Evolutionary conservation across 192 early-diverging fungal genomes (phyloP).

Genomic region (Helicostylum pulchrum): DNA sequence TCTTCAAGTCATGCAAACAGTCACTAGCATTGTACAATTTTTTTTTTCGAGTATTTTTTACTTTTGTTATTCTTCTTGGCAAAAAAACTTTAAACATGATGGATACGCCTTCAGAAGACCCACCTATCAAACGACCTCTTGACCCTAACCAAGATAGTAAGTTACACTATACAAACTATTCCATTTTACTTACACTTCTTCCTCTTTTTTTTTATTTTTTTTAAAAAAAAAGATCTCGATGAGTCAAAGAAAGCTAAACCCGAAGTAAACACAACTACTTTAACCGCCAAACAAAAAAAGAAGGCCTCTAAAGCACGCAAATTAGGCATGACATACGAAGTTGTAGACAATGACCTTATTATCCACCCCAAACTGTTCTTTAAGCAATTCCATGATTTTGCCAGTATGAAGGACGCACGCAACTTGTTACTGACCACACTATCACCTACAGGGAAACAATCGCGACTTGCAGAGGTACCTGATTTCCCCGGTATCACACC

Average conservation of each 20-base stretch:
- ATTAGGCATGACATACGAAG: neutral
- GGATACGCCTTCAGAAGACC: neutral
- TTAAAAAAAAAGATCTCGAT: neutral
- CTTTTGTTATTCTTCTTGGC: too few relatives aligned
- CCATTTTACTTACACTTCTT: neutral
- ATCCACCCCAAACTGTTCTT: conserved; percentile 6
- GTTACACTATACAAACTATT: neutral
- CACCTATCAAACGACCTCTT: neutral
- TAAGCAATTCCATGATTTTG: neutral
- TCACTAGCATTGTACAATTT: too few relatives aligned
- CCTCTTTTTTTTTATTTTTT: neutral
- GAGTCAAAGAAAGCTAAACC: neutral
- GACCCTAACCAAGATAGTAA: neutral
- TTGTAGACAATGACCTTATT: neutral
- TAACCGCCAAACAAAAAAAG: conserved; percentile 8
- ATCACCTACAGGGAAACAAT: conserved; percentile 4
- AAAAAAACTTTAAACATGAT: neutral
- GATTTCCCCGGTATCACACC: neutral
- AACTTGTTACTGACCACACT: neutral
- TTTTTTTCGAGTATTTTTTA: too few relatives aligned
- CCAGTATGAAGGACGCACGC: conserved; percentile 13
- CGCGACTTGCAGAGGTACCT: neutral
- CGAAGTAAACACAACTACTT: neutral
- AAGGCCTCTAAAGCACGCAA: conserved; percentile 4
- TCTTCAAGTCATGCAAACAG: too few relatives aligned